Percentiles rank a stretch among this genome's conserved stretches.
Evolutionary conservation across 139 green algal genomes (phyloP).

Genomic region (Auxenochlorella pyrenoidosa): DNA sequence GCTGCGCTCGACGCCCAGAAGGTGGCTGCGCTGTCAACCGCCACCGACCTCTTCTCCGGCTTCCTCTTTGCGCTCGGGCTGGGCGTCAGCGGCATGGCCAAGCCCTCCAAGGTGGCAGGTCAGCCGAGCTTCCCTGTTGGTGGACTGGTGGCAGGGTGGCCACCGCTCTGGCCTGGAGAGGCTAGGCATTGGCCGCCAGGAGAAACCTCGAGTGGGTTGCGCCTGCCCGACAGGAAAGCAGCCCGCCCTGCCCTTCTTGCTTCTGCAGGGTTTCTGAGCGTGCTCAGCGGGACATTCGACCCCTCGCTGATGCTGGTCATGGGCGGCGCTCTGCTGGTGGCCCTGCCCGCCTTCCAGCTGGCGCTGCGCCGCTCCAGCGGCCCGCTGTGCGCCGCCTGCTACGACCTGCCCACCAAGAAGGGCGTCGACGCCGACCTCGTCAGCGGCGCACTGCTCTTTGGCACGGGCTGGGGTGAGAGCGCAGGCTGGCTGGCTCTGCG

Average conservation of each 20-base stretch:
- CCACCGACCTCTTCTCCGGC: conserved; percentile 55
- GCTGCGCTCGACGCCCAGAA: conserved; percentile 10
- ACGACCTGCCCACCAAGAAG: conserved; percentile 56
- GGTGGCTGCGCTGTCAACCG: conserved; percentile 3
- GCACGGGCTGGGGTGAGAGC: conserved; percentile 56
- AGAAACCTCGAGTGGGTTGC: too few species aligned
- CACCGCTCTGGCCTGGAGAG: too few species aligned
- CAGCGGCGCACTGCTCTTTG: conserved; percentile 76
- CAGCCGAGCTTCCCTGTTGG: background rate
- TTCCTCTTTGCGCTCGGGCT: conserved; percentile 78
- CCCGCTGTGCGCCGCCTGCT: conserved; percentile 40
- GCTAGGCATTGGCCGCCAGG: too few species aligned
- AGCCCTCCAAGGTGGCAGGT: conserved; percentile 68
- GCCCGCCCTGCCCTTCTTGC: background rate
- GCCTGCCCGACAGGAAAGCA: too few species aligned
- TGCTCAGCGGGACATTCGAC: conserved; percentile 56
- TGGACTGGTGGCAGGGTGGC: too few species aligned
- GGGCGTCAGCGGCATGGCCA: conserved; percentile 74
- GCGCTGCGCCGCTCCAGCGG: conserved; percentile 6
- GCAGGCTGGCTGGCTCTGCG: background rate
- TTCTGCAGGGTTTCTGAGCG: conserved; percentile 25
- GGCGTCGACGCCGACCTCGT: conserved; percentile 73
- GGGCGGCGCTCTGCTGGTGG: conserved; percentile 73
- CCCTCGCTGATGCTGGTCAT: conserved; percentile 80
- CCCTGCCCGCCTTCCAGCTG: conserved; percentile 56